phyloP scores from a whole-genome alignment of 208 protist species.

The Crithidia sp. region DNA sequence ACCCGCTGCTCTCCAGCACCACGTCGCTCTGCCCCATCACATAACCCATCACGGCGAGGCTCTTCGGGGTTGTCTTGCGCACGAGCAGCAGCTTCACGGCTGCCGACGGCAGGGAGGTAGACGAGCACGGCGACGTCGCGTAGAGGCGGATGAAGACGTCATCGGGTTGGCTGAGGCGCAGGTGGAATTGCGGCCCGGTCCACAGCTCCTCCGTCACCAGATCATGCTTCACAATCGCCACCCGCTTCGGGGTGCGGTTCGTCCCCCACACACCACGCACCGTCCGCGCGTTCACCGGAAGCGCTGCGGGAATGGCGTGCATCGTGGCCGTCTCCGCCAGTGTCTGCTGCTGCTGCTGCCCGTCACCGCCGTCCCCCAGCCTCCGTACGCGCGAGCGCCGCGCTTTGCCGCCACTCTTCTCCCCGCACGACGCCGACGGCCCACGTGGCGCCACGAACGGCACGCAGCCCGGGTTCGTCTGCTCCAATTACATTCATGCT shows the following conservation, averaged over 20 bases:
- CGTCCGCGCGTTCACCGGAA: slow-evolving; percentile 13
- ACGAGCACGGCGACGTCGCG: background rate
- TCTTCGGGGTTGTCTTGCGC: background rate
- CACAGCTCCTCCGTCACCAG: background rate
- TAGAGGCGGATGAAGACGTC: slow-evolving; percentile 41
- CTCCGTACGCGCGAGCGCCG: background rate
- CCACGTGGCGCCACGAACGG: background rate
- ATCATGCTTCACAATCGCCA: background rate
- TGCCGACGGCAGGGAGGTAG: background rate
- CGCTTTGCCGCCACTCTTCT: background rate
- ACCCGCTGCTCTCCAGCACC: slow-evolving; percentile 44
- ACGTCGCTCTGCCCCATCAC: slow-evolving; percentile 38
- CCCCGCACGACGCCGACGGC: background rate
- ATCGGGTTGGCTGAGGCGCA: slow-evolving; percentile 47
- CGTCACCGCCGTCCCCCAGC: slow-evolving; percentile 16
- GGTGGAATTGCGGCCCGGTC: slow-evolving; percentile 47
- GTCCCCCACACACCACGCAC: slow-evolving; percentile 13
- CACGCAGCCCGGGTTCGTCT: slow-evolving; percentile 9
- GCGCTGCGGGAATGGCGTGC: slow-evolving; percentile 18
- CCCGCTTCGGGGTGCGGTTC: background rate
- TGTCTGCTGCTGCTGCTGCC: background rate
- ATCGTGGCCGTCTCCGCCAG: slow-evolving; percentile 11
- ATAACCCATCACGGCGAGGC: slow-evolving; percentile 9
- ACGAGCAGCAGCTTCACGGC: slow-evolving; percentile 23
- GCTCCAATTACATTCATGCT: slow-evolving; percentile 37